Conservation (phyloP, 1,139 yeast species). For the Suhomyces wounanorum region DNA sequence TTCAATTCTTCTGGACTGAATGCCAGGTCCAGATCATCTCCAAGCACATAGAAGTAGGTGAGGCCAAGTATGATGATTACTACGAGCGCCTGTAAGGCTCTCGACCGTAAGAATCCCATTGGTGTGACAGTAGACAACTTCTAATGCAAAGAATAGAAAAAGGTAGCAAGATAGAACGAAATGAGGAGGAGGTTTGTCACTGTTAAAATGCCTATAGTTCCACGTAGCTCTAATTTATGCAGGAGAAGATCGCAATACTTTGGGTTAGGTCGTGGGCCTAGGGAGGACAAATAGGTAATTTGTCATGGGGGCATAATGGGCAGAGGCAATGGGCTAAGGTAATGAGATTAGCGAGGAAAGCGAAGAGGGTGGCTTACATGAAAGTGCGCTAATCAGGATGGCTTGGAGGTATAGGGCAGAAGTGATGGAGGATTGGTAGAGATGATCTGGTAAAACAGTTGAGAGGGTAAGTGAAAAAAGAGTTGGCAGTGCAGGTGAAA, state of each 20-base stretch:
- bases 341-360: no score
- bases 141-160: background rate
- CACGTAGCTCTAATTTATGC: background rate
- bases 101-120: constrained; percentile 10
- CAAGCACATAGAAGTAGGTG: constrained; percentile 18
- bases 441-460: no score
- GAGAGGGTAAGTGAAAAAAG: no score
- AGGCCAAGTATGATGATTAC: constrained; percentile 15
- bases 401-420: no score
- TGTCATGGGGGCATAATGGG: no score
- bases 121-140: background rate
- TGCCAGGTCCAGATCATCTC: constrained; percentile 20
- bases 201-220: background rate
- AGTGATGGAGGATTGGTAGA: no score
- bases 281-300: background rate
- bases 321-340: no score
- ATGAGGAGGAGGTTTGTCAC: background rate
- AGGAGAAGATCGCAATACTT: background rate
- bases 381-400: no score
- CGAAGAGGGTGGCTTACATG: no score
- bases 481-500: no score
- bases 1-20: constrained; percentile 50
- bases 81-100: constrained; percentile 9
- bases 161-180: background rate
- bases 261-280: background rate